These are phyloP conservation scores for Hypholoma sublateritium DNA, from an alignment of 768 basidiomycete genomes.

Conservation along the genomic window DNA sequence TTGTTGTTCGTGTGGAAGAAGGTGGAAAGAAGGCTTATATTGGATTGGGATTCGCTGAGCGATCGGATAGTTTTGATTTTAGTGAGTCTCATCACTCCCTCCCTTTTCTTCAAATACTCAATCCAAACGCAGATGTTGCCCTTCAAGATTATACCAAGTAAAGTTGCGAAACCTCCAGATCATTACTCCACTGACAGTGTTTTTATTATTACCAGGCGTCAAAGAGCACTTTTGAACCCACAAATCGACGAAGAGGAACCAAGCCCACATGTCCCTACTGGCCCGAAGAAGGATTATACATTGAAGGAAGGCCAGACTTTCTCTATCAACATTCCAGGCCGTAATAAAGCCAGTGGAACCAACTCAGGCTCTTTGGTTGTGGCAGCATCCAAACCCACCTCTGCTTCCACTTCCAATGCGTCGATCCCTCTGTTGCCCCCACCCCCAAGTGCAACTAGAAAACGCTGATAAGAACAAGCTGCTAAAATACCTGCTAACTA, in stretches of 20 bases:
- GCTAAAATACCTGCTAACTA: no score
- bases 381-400: slow-evolving; percentile 24
- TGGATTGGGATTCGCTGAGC: slow-evolving; percentile 89
- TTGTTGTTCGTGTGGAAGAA: slow-evolving; percentile 90
- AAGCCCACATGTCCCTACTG: slow-evolving; percentile 71
- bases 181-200: neutral
- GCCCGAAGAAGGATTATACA: slow-evolving; percentile 91
- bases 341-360: slow-evolving; percentile 37
- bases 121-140: slow-evolving; percentile 60
- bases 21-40: slow-evolving; percentile 87
- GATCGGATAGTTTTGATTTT: slow-evolving; percentile 89
- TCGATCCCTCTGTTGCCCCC: slow-evolving; percentile 77
- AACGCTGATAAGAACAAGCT: slow-evolving; percentile 39
- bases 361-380: slow-evolving; percentile 33
- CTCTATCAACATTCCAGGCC: slow-evolving; percentile 88
- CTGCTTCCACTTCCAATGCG: slow-evolving; percentile 28
- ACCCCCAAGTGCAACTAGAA: slow-evolving; percentile 68
- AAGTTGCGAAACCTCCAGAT: slow-evolving; percentile 44
- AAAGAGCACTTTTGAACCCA: slow-evolving; percentile 61
- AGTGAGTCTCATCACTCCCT: slow-evolving; percentile 50
- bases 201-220: slow-evolving; percentile 44
- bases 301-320: slow-evolving; percentile 96
- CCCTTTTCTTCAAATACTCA: neutral
- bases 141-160: slow-evolving; percentile 87
- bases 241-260: slow-evolving; percentile 37